Percentiles rank a stretch among this genome's conserved stretches.
phyloP scores from a whole-genome alignment of 331 rosid genomes.

The Ulmus americana region DNA sequence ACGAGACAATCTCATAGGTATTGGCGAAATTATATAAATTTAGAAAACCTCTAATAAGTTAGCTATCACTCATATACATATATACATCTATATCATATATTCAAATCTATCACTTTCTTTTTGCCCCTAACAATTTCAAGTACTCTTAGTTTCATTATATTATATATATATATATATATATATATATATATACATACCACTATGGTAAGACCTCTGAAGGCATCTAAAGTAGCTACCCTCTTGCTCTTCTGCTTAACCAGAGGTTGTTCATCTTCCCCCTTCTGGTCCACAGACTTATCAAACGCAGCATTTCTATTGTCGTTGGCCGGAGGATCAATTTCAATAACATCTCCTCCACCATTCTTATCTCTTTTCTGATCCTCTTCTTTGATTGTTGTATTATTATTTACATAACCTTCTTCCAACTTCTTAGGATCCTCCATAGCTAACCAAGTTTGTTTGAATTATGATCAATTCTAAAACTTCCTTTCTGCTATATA shows the following conservation, averaged over 20 bases:
- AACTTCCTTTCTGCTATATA: neutral
- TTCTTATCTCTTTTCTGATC: slow-evolving; percentile 3
- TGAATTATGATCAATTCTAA: neutral
- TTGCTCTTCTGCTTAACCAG: slow-evolving; percentile 46
- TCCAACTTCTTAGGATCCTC: slow-evolving; percentile 55
- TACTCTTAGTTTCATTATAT: neutral
- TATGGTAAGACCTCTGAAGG: slow-evolving; percentile 85
- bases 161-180: neutral
- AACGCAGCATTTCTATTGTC: neutral
- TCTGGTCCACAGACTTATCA: slow-evolving; percentile 7
- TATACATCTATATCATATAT: neutral
- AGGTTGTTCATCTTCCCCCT: slow-evolving; percentile 15
- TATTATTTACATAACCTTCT: slow-evolving; percentile 35
- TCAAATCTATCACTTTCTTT: neutral
- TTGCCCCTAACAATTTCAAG: neutral
- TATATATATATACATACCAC: slow-evolving; percentile 39
- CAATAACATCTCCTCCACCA: slow-evolving; percentile 18
- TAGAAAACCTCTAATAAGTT: too few relatives aligned
- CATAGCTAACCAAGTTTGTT: slow-evolving; percentile 14
- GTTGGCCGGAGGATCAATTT: slow-evolving; percentile 12
- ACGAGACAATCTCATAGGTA: too few relatives aligned
- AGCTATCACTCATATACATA: too few relatives aligned
- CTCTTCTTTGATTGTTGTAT: slow-evolving; percentile 4
- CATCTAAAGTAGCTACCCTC: slow-evolving; percentile 81
- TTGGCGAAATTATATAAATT: too few relatives aligned